Base-by-base conservation (phyloP, 768 basidiomycete genomes). In the Suillus spraguei region DNA sequence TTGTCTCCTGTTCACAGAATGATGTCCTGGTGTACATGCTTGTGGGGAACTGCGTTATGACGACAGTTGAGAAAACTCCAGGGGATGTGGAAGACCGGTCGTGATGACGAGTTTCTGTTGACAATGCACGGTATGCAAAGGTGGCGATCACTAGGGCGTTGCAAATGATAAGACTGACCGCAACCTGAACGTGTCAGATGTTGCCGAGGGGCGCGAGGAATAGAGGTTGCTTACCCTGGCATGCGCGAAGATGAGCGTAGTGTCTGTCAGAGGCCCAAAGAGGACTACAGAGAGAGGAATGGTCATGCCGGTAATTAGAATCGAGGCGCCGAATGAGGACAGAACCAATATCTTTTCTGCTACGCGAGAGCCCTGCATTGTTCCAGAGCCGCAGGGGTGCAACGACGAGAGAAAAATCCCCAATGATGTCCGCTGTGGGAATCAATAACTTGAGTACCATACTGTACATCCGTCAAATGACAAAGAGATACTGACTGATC, bases 121-220 rank as follows among this genome's bases (percentile, higher is more conserved):
- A 28, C 28, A 36, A 66, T 5, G 67, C n/a, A 16, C 68, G 73
- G 49, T 69, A 67, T 9, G 65, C 24, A 5, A 70, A 73, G 20
- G 69, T 49, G 13, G 71, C 68, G 42, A 74, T 64, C 44, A 76
- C 74, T 50, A 74, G 62, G n/a, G 69, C 60, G 22, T 72, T 73
- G 64, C 73, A 75, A 5, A 74, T 62, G 42, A 76, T 58, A 32
- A 71, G 47, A 5, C 72, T 64, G 24, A 71, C 55, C 6, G 74
- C 70, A 8, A 68, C 36, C 72, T 72, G 28, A 28, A 24, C 10
- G 4, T 24, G 11, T 58, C 17, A 39, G 24, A 36, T 17, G 3
- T 28, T 44, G 28, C 36, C 20, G 28, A 35, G 59, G 22, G 35
- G 20, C 35, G 35, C 35, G 10, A 60, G 17, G 13, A 47, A 20